Conservation (phyloP, 2,329 filamentous ascomycete species). For the Trichoderma semiorbis region DNA sequence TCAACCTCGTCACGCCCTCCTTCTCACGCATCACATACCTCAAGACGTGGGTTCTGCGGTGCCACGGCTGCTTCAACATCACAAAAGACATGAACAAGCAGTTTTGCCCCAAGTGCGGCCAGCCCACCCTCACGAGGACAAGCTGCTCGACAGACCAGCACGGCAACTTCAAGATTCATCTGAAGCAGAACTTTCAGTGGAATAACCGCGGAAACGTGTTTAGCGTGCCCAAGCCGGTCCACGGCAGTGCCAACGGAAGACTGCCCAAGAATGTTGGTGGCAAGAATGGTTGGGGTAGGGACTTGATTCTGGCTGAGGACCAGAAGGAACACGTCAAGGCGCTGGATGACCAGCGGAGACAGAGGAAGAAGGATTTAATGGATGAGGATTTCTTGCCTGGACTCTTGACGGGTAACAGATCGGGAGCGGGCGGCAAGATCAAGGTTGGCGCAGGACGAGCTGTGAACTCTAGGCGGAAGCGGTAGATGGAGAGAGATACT, state of each 20-base stretch:
- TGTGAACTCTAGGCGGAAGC: slow-evolving; percentile 73
- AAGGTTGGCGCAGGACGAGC: slow-evolving; percentile 82
- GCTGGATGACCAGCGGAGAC: slow-evolving; percentile 59
- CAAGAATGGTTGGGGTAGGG: slow-evolving; percentile 80
- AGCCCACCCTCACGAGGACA: slow-evolving; percentile 78
- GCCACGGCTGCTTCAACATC: slow-evolving; percentile 87
- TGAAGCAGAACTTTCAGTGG: slow-evolving; percentile 95
- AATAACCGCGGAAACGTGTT: slow-evolving; percentile 90
- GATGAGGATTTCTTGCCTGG: slow-evolving; percentile 88
- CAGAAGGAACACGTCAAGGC: slow-evolving; percentile 85
- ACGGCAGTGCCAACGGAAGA: slow-evolving; percentile 77
- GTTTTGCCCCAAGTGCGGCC: slow-evolving; percentile 90
- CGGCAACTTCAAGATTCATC: slow-evolving; percentile 78
- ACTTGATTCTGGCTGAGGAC: slow-evolving; percentile 84
- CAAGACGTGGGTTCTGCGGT: slow-evolving; percentile 85
- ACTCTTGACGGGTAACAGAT: slow-evolving; percentile 77
- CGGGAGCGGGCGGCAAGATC: slow-evolving; percentile 60
- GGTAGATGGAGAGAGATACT: neutral
- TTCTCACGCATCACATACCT: slow-evolving; percentile 79
- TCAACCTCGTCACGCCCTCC: slow-evolving; percentile 77
- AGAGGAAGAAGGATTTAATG: slow-evolving; percentile 79
- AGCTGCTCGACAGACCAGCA: slow-evolving; percentile 78
- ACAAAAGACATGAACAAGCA: slow-evolving; percentile 82
- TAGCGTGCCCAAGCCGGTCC: slow-evolving; percentile 85
- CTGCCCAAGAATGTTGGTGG: slow-evolving; percentile 66